Evolutionary conservation across 805 yeast species (phyloP), one percentile per base, ranked within the genome.

Genomic region (Barnettozyma sp.): DNA sequence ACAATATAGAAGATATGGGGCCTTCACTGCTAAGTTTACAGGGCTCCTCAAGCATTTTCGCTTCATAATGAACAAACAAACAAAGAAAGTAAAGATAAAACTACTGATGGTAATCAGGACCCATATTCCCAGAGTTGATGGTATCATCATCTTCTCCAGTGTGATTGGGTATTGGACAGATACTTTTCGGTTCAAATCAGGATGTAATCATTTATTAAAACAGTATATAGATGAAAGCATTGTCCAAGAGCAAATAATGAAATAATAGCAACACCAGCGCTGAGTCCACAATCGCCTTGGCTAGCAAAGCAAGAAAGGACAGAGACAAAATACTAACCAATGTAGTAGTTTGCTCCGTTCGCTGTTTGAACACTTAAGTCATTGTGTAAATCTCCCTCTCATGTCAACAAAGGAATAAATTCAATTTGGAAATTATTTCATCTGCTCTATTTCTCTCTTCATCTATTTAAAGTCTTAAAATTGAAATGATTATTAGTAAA

Each of bases 161-260:
- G 15, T 16, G 7, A 5, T 28, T 17, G n/a, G n/a, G n/a, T n/a
- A n/a, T n/a, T n/a, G n/a, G n/a, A n/a, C n/a, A n/a, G n/a, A n/a
- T 26, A 18, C 33, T 28, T 33, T 17, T 16, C 26, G 15, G 14
- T 20, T 17, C 19, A 21, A 18, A 20, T 18, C 19, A 27, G 18
- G 21, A 14, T 9, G 12, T 22, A 27, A 31, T 8, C 28, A 30
- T 33, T 20, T 30, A 38, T 38, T 38, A 33, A 30, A 38, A 38
- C 36, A 24, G 26, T 38, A n/a, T n/a, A 33, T 38, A 38, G 40
- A 38, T 38, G 37, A 38, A 38, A 20, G 31, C 22, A 8, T 14
- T 30, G 20, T 22, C 20, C 22, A 32, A 32, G 35, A 32, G 35
- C 35, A 24, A 19, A 18, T 23, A 3, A 31, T 31, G 12, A 18